These are phyloP conservation scores for Rhytidiadelphus loreus DNA, from an alignment of 225 moss, liverwort and hornwort genomes.

Conservation along the genomic window DNA sequence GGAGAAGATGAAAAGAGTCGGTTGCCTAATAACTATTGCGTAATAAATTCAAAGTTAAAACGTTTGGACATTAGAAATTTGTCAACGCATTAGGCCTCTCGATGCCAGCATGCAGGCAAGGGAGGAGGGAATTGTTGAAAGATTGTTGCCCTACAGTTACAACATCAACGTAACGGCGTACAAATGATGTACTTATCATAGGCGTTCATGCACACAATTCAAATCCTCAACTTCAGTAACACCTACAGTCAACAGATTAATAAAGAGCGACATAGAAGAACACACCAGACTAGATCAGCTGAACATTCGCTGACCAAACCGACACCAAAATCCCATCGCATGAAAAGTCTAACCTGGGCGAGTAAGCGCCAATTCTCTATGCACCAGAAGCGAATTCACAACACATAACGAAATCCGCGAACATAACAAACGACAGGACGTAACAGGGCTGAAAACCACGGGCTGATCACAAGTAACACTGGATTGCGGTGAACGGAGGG, in stretches of 20 bases:
- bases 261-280: not conserved
- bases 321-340: too few species aligned
- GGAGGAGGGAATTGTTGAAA: constrained; percentile 45
- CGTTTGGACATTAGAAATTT: not conserved
- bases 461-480: not conserved
- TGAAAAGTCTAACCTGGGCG: not conserved
- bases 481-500: fast-evolving
- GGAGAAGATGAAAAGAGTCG: not conserved
- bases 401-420: too few species aligned
- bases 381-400: not conserved
- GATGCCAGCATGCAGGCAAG: constrained; percentile 13
- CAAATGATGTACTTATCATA: not conserved
- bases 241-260: not conserved
- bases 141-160: constrained; percentile 2
- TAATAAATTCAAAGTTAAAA: too few species aligned
- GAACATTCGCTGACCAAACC: not conserved
- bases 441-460: too few species aligned
- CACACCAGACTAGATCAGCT: not conserved
- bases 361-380: not conserved
- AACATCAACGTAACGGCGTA: not conserved
- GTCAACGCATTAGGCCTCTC: constrained; percentile 42
- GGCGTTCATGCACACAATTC: not conserved
- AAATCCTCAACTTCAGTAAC: not conserved
- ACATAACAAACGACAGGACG: too few species aligned
- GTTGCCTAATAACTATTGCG: too few species aligned